These are phyloP conservation scores for Clohesyomyces aquaticus DNA, from an alignment of 495 filamentous ascomycete species.

Conservation along the genomic window DNA sequence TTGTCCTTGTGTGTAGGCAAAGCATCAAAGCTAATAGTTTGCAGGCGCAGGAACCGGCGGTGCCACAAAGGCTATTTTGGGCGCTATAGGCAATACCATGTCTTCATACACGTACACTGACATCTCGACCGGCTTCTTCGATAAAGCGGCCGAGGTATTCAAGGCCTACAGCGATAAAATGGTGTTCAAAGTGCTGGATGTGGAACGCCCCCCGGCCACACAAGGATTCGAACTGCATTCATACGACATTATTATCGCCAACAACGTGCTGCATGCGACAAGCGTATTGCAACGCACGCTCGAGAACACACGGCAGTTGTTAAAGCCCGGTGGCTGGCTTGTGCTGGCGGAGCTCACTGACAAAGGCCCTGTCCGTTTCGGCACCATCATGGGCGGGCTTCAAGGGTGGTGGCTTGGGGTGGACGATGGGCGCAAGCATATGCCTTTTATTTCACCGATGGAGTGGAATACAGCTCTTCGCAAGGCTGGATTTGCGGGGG, in stretches of 20 bases:
- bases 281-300: not conserved
- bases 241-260: slow-evolving; percentile 27
- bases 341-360: slow-evolving; percentile 13
- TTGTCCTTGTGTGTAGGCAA: no score
- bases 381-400: slow-evolving; percentile 3
- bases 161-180: slow-evolving; percentile 42
- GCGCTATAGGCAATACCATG: not conserved
- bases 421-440: slow-evolving; percentile 7
- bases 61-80: slow-evolving; percentile 6
- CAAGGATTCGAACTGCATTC: slow-evolving; percentile 29
- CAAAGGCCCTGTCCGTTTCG: not conserved
- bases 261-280: slow-evolving; percentile 26
- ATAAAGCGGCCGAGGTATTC: slow-evolving; percentile 11
- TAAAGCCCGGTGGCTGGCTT: slow-evolving; percentile 29
- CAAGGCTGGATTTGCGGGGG: slow-evolving; percentile 16
- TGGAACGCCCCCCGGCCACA: slow-evolving; percentile 2
- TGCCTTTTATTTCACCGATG: not conserved
- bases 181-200: slow-evolving; percentile 33
- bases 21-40: no score
- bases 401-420: slow-evolving; percentile 25
- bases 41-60: slow-evolving; percentile 19
- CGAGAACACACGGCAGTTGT: slow-evolving; percentile 6
- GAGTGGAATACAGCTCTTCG: slow-evolving; percentile 9
- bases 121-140: slow-evolving; percentile 20
- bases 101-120: slow-evolving; percentile 42